Percentiles rank a stretch among this genome's conserved stretches.
These are phyloP conservation scores for Irpex sp. DNA, from an alignment of 1,284 basidiomycete genomes.

Conservation along the genomic window DNA sequence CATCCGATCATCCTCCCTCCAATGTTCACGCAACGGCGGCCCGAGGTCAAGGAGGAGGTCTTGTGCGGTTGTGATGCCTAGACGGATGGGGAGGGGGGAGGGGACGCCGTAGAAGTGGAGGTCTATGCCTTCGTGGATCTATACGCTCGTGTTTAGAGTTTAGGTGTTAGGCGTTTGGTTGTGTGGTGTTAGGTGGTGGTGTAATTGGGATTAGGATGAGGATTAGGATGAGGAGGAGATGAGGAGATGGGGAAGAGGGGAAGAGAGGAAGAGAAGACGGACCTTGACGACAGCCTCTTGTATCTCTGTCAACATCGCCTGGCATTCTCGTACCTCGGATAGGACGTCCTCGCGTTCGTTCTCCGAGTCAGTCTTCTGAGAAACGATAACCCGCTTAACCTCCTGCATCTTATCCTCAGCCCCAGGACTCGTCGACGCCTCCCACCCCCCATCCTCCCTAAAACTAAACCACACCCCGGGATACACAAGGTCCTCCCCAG, in stretches of 20 bases:
- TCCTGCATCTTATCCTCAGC: constrained; percentile 65
- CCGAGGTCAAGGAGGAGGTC: constrained; percentile 79
- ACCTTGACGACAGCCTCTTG: constrained; percentile 67
- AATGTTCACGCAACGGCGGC: constrained; percentile 71
- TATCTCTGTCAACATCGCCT: constrained; percentile 69
- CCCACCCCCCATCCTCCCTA: constrained; percentile 57
- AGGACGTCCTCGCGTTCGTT: constrained; percentile 59
- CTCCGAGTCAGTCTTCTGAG: constrained; percentile 53
- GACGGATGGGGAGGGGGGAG: constrained; percentile 53
- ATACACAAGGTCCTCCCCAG: constrained; percentile 73
- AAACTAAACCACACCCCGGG: constrained; percentile 84
- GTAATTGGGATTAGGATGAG: background rate
- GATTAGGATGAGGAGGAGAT: too few relatives aligned
- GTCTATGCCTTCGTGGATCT: constrained; percentile 71
- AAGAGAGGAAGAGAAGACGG: background rate
- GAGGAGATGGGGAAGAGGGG: too few relatives aligned
- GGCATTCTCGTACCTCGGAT: constrained; percentile 61
- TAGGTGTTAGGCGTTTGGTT: background rate
- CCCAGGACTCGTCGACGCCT: constrained; percentile 31
- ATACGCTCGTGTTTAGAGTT: background rate
- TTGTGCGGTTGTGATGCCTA: constrained; percentile 82
- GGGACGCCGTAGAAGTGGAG: constrained; percentile 63
- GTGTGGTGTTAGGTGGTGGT: background rate
- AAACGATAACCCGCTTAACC: constrained; percentile 71
- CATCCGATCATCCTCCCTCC: constrained; percentile 88